Base-by-base conservation (phyloP, 139 green algal genomes). In the Deuterostichococcus epilithicus region DNA sequence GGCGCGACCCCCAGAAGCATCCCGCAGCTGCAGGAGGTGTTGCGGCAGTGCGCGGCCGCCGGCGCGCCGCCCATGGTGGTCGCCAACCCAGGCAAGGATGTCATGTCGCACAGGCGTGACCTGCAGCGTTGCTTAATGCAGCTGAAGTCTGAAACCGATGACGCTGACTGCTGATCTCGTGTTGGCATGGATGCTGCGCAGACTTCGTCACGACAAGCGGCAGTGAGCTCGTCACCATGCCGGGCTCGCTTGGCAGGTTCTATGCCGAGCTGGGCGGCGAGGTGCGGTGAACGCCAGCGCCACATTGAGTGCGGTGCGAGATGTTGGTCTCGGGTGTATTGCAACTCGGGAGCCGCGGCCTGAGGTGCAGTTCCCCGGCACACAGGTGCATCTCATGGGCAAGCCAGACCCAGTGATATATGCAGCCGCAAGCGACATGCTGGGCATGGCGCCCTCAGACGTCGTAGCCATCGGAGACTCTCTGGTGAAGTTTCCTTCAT, bases 71-170 rank as follows among this genome's bases (percentile, higher is more conserved):
- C 91, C 15, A 85, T 97, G 86, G 73, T 97, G 0, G 84, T 97
- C 0, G 94, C 94, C 23, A 97, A 97, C 80, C 94, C 94, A 8
- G 52, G 52, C n/a, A n/a, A n/a, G n/a, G n/a, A n/a, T n/a, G n/a
- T n/a, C n/a, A n/a, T n/a, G n/a, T n/a, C n/a, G n/a, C n/a, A n/a
- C n/a, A n/a, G n/a, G n/a, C n/a, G 42, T 52, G 42, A 52, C 42
- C 42, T 52, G 13, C n/a, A n/a, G n/a, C 42, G 10, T 52, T 52
- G 42, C 42, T 52, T 52, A 8, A 13, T 52, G 42, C 42, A 52
- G 8, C 42, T n/a, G n/a, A n/a, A n/a, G n/a, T n/a, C n/a, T n/a
- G n/a, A n/a, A n/a, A n/a, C n/a, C n/a, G n/a, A n/a, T n/a, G n/a
- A n/a, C n/a, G n/a, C n/a, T n/a, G n/a, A n/a, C n/a, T n/a, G n/a